These are phyloP conservation scores for Penicillium bovifimosum DNA, from an alignment of 495 filamentous ascomycete genomes.

Conservation along the genomic window DNA sequence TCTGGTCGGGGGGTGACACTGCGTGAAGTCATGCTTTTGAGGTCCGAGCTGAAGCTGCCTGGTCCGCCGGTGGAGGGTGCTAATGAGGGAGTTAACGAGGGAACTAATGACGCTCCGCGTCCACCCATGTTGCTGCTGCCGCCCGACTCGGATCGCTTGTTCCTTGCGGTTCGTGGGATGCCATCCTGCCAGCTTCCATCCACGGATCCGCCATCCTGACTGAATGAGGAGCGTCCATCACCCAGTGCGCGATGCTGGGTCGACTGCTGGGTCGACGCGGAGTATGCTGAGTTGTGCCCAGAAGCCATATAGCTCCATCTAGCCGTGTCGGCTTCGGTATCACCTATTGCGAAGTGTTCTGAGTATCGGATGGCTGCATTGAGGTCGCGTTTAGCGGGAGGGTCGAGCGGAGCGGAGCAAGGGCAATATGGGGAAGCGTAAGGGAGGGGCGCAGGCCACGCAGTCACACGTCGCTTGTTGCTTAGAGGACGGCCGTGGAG, in stretches of 20 bases:
- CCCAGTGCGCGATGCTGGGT: constrained; percentile 60
- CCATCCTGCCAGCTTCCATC: constrained; percentile 46
- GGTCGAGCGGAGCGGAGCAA: constrained; percentile 22
- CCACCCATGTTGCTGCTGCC: constrained; percentile 56
- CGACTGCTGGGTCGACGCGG: constrained; percentile 68
- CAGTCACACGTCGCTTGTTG: constrained; percentile 21
- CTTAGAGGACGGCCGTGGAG: constrained; percentile 15
- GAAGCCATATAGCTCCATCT: constrained; percentile 49
- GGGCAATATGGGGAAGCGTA: constrained; percentile 26
- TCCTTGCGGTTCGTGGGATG: constrained; percentile 33
- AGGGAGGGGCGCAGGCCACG: constrained; percentile 23
- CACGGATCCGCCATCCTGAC: constrained; percentile 49
- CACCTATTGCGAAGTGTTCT: constrained; percentile 32
- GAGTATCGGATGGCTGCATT: constrained; percentile 33
- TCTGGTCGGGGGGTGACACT: constrained; percentile 66
- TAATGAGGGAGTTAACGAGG: constrained; percentile 39
- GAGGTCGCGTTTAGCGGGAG: constrained; percentile 16
- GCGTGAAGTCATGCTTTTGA: constrained; percentile 70
- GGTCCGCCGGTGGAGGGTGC: constrained; percentile 63
- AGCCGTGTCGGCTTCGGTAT: constrained; percentile 36
- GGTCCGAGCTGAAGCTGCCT: constrained; percentile 88
- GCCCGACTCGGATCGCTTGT: constrained; percentile 53
- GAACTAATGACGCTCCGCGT: constrained; percentile 35
- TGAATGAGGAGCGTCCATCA: constrained; percentile 50
- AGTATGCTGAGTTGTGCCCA: constrained; percentile 47